These are phyloP conservation scores for Trametes versicolor DNA, from an alignment of 1,284 basidiomycete genomes.

Conservation along the genomic window DNA sequence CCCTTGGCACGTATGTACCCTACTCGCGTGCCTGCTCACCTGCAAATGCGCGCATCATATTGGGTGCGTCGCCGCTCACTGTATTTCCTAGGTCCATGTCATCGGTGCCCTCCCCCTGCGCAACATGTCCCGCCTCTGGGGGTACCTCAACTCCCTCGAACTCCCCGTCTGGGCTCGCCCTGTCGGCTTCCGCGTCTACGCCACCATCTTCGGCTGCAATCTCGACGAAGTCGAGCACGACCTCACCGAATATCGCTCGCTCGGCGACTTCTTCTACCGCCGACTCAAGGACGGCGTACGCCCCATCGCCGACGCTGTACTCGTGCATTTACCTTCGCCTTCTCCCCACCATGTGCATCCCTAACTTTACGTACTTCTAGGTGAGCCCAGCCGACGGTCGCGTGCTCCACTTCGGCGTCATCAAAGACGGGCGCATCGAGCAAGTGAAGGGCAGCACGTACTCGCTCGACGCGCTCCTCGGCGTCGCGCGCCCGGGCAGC, in stretches of 20 bases:
- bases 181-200: conserved; percentile 87
- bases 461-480: conserved; percentile 92
- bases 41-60: background rate
- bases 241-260: conserved; percentile 80
- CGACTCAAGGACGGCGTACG: conserved; percentile 86
- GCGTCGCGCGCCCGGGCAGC: conserved; percentile 61
- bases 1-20: conserved; percentile 88
- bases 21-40: background rate
- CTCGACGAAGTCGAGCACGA: conserved; percentile 92
- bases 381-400: conserved; percentile 95
- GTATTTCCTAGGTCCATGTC: conserved; percentile 81
- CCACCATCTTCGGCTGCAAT: conserved; percentile 92
- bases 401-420: conserved; percentile 92
- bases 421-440: conserved; percentile 86
- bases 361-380: conserved; percentile 46
- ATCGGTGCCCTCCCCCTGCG: conserved; percentile 94
- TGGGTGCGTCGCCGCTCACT: background rate
- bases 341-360: background rate
- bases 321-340: conserved; percentile 60
- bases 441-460: conserved; percentile 99
- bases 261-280: conserved; percentile 97
- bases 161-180: conserved; percentile 96
- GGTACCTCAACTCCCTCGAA: conserved; percentile 91
- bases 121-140: conserved; percentile 95
- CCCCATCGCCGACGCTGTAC: conserved; percentile 80